Conservation (phyloP, 1,284 basidiomycete genomes). For the Boletus semigastroideus region DNA sequence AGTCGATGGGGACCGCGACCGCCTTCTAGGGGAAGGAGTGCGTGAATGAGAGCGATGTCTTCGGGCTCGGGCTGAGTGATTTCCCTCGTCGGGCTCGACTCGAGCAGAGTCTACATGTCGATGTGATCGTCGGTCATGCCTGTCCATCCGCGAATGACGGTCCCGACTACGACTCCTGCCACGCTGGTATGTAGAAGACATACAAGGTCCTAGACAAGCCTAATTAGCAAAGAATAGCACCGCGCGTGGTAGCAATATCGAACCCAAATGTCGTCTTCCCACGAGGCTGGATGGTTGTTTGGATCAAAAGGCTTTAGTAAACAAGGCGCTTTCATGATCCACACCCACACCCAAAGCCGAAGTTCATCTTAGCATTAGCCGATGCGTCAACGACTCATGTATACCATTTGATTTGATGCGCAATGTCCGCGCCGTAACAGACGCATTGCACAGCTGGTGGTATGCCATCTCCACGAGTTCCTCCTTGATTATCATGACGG, state of each 20-base stretch:
- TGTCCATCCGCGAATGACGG: conserved; percentile 10
- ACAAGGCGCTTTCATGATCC: conserved; percentile 26
- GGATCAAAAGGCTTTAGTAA: conserved; percentile 30
- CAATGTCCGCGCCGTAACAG: conserved; percentile 31
- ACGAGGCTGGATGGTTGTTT: conserved; percentile 22
- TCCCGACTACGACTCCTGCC: conserved; percentile 22
- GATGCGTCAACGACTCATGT: conserved; percentile 8
- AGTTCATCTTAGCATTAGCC: neutral
- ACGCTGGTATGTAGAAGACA: conserved; percentile 25
- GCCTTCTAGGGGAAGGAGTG: conserved; percentile 21
- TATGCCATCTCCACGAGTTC: conserved; percentile 17
- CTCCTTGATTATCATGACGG: conserved; percentile 12
- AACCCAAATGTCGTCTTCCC: conserved; percentile 3
- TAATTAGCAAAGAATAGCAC: neutral
- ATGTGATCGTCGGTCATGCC: conserved; percentile 18
- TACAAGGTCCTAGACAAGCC: conserved; percentile 1
- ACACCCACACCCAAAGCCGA: conserved; percentile 23
- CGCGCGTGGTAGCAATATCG: neutral
- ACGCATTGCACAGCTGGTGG: conserved; percentile 14
- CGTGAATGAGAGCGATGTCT: conserved; percentile 23
- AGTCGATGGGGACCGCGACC: conserved; percentile 28
- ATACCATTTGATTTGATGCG: conserved; percentile 14
- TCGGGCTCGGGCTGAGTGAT: conserved; percentile 4
- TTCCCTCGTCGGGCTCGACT: conserved; percentile 8
- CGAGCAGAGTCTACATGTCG: conserved; percentile 13